Evolutionary conservation across 768 basidiomycete species (phyloP).

Genomic region (Rhizopogon vulgaris): DNA sequence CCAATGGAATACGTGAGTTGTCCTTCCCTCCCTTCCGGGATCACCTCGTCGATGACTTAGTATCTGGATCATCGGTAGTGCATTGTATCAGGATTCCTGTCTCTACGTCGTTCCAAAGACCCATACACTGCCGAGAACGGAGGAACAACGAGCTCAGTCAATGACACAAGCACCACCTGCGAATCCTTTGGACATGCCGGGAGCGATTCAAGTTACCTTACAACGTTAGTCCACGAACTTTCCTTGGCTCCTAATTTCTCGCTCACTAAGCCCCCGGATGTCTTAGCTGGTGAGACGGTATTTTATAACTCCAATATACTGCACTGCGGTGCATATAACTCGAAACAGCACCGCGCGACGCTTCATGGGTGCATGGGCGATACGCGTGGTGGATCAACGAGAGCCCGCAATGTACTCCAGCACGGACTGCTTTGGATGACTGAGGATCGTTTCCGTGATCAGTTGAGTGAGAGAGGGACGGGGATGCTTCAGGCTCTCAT

Average conservation of each 20-base stretch:
- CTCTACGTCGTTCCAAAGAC: conserved; percentile 68
- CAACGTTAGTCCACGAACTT: conserved; percentile 35
- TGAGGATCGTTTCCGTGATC: conserved; percentile 38
- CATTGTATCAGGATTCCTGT: conserved; percentile 62
- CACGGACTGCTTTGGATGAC: conserved; percentile 72
- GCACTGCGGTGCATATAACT: conserved; percentile 64
- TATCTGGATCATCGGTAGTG: conserved; percentile 32
- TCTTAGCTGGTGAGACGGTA: conserved; percentile 67
- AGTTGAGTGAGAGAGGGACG: conserved; percentile 39
- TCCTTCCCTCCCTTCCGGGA: background rate
- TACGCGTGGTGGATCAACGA: conserved; percentile 49
- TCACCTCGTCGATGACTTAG: background rate
- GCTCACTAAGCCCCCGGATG: no score
- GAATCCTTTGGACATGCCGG: conserved; percentile 68
- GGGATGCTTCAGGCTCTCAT: conserved; percentile 58
- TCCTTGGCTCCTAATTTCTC: background rate
- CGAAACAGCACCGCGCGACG: conserved; percentile 47
- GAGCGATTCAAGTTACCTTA: conserved; percentile 47
- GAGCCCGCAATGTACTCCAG: conserved; percentile 71
- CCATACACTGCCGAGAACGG: conserved; percentile 51
- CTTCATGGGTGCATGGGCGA: conserved; percentile 68
- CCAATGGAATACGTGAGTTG: conserved; percentile 75
- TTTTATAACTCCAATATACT: conserved; percentile 80
- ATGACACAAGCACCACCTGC: conserved; percentile 41
- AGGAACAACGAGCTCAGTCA: conserved; percentile 53